A percentile compares a stretch with the other conserved stretches of the same genome.
Conservation (phyloP, 2,329 filamentous ascomycete genomes). For the Monilinia laxa region DNA sequence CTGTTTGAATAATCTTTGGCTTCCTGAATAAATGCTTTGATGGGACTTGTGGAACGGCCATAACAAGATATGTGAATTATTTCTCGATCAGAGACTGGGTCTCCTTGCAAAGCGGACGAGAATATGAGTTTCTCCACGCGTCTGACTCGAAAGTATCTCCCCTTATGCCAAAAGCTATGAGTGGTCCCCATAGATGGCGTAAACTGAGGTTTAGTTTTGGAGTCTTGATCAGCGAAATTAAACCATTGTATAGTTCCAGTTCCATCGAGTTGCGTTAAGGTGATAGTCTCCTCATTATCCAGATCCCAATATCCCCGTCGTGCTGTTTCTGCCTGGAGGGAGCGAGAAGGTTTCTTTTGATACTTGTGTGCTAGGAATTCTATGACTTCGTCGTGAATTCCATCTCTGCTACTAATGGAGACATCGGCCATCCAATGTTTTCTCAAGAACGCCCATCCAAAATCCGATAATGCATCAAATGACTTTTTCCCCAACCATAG, state of each 20-base stretch:
- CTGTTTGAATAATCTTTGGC: slow-evolving; percentile 54
- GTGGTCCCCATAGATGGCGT: slow-evolving; percentile 52
- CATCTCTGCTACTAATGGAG: slow-evolving; percentile 54
- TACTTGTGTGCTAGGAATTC: slow-evolving; percentile 57
- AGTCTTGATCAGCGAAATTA: slow-evolving; percentile 60
- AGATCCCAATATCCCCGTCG: slow-evolving; percentile 55
- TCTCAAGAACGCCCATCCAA: slow-evolving; percentile 44
- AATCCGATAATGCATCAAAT: slow-evolving; percentile 42
- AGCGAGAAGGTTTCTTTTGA: slow-evolving; percentile 51
- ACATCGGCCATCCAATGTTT: slow-evolving; percentile 52
- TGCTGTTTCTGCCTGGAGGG: slow-evolving; percentile 56
- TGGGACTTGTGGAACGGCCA: slow-evolving; percentile 51
- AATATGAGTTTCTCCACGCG: slow-evolving; percentile 34
- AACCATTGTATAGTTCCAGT: slow-evolving; percentile 47
- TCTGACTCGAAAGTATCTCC: slow-evolving; percentile 50
- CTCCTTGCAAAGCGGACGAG: slow-evolving; percentile 27
- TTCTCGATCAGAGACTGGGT: slow-evolving; percentile 52
- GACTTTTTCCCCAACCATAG: slow-evolving; percentile 47
- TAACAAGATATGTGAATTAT: slow-evolving; percentile 55
- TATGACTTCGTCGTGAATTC: slow-evolving; percentile 59
- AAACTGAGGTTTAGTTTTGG: slow-evolving; percentile 52
- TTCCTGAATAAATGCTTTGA: slow-evolving; percentile 56
- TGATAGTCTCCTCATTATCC: slow-evolving; percentile 46
- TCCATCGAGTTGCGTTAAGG: slow-evolving; percentile 45
- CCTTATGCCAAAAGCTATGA: slow-evolving; percentile 55